Base-by-base conservation (phyloP, 495 filamentous ascomycete species). In the Podospora australis region DNA sequence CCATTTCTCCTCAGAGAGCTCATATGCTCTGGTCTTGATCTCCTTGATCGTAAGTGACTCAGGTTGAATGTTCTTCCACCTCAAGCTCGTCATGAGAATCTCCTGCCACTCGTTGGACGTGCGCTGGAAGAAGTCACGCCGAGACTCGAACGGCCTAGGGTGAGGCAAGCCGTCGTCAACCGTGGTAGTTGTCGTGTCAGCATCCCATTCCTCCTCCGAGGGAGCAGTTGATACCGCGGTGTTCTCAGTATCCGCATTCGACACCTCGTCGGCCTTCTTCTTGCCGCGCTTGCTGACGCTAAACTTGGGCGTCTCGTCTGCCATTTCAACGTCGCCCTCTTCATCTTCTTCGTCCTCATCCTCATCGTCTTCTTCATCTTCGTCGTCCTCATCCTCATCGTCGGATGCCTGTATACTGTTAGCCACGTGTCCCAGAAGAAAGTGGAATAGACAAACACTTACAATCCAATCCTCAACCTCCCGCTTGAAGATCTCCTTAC, bases 61-160 rank as follows among this genome's bases (percentile, higher is more conserved):
- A 7, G 71, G 68, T 53, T 75, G 69, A 40, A 75, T 65, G 8
- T 73, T 76, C 59, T 77, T 81, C 67, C 75, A 76, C 54, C 76
- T 78, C 25, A 85, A 54, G 40, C 72, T 79, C 14, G 83, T 79
- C 64, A 96, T 79, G 46, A 95, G 69, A 20, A 87, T 62, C 46
- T 87, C 84, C 70, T 96, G 91, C 92, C 92, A 98, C 38, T 88
- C 81, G 44, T 81, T 81, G 6, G 87, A 90, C 1, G 92, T 96
- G 9, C 92, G 79, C 28, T 75, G 74, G 72, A 91, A 96, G 74
- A 96, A 98, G 38, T 95, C 92, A 22, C 91, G 83, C 41, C 95
- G 74, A 19, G 80, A 84, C 60, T 98, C 92, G 54, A 98, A 97
- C 1, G 92, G 90, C 51, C 72, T 64, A 19, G 77, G 77, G 51